phyloP scores from a whole-genome alignment of 768 basidiomycete species.

The Boletus bicolor region DNA sequence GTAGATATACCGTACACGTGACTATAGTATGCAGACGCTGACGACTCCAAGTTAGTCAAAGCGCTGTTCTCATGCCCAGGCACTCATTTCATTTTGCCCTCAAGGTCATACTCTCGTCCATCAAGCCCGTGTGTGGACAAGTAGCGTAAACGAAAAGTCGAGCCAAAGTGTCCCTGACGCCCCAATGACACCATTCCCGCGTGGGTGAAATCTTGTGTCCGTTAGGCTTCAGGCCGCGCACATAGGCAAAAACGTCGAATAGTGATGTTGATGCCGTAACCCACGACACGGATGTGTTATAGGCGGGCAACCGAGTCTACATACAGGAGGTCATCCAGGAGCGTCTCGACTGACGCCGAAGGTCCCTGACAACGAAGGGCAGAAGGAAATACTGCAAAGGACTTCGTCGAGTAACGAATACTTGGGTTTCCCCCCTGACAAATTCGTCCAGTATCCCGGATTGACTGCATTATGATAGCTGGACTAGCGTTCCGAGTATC shows the following conservation, averaged over 20 bases:
- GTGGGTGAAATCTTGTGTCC: not conserved
- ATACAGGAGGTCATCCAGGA: not conserved
- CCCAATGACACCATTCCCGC: not conserved
- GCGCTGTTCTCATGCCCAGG: not conserved
- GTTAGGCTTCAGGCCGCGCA: not conserved
- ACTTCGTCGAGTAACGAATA: too few relatives aligned
- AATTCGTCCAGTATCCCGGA: not conserved
- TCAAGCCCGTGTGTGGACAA: not conserved
- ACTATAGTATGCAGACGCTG: too few relatives aligned
- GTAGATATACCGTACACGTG: too few relatives aligned
- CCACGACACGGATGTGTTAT: not conserved
- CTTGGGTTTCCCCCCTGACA: not conserved
- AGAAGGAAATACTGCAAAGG: not conserved
- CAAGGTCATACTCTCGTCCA: not conserved
- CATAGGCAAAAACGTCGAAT: not conserved
- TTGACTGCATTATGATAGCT: too few relatives aligned
- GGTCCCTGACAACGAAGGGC: not conserved
- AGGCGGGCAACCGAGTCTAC: not conserved
- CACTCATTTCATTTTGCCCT: not conserved
- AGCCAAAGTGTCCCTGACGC: not conserved
- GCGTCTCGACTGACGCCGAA: not conserved
- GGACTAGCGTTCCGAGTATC: too few relatives aligned
- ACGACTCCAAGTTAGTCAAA: not conserved
- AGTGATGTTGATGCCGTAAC: not conserved
- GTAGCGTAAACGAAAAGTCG: not conserved